These are phyloP conservation scores for Cladosporium sp. DNA, from an alignment of 2,329 filamentous ascomycete species.

Conservation along the genomic window DNA sequence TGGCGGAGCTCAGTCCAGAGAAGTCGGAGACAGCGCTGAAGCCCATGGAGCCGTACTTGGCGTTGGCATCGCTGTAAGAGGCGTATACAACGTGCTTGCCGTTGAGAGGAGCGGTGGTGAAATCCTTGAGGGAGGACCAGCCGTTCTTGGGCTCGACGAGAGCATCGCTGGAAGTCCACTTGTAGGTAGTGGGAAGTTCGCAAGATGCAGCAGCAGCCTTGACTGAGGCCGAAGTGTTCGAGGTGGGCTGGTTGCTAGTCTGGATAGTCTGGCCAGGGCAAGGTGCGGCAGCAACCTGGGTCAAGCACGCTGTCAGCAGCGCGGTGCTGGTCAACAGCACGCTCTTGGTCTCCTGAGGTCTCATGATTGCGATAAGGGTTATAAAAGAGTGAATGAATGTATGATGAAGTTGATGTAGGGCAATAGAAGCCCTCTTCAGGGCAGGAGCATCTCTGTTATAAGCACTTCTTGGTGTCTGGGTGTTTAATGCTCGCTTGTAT, in stretches of 20 bases:
- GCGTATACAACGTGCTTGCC: slow-evolving; percentile 64
- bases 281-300: slow-evolving; percentile 16
- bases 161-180: slow-evolving; percentile 50
- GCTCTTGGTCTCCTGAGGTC: slow-evolving; percentile 10
- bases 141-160: slow-evolving; percentile 57
- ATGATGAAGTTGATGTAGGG: slow-evolving; percentile 6
- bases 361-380: slow-evolving; percentile 19
- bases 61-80: slow-evolving; percentile 48
- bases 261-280: slow-evolving; percentile 41
- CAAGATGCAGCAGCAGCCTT: slow-evolving; percentile 39
- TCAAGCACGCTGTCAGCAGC: slow-evolving; percentile 20
- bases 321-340: slow-evolving; percentile 21
- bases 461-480: slow-evolving; percentile 9
- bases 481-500: slow-evolving; percentile 4
- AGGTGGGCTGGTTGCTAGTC: neutral
- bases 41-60: slow-evolving; percentile 59
- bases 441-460: slow-evolving; percentile 12
- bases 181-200: slow-evolving; percentile 57
- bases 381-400: neutral
- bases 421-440: slow-evolving; percentile 16
- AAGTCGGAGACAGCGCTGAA: slow-evolving; percentile 60
- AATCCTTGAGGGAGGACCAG: slow-evolving; percentile 65
- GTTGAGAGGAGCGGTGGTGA: slow-evolving; percentile 59
- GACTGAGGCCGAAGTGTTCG: slow-evolving; percentile 1
- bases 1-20: slow-evolving; percentile 53